Evolutionary conservation across 805 yeast genomes (phyloP), one percentile per base, ranked within the genome.

Genomic region (Lachancea fermentati): DNA sequence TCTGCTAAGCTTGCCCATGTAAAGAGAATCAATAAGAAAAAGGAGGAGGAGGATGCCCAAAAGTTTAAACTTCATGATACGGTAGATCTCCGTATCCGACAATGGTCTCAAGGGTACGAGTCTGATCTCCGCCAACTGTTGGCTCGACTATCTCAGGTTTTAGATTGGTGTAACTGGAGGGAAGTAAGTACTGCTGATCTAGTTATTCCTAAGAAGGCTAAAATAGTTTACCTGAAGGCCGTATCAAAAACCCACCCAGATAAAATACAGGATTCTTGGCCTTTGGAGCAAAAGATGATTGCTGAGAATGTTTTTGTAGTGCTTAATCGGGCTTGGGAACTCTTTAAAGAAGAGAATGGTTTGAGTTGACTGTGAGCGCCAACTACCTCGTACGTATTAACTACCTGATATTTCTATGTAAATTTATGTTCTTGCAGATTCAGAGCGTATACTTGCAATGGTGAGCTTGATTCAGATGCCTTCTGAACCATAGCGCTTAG

Each of bases 211-310:
- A 89, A 88, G 52, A 88, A 85, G 58, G 97, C 88, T 29, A 91
- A 91, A 59, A 67, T 91, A 28, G 69, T 71, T 14, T 93, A 93
- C 32, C 79, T 93, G 88, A 85, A 83, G 61, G 87, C 96, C 4
- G 86, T 93, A 50, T 81, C 97, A 0, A 74, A 78, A 37, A 94
- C 96, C 2, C 93, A 89, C 60, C 79, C 91, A 0, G 99, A 93
- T 61, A 93, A 93, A 60, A 66, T 89, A 17, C 56, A 63, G n/a
- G 61, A 63, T 16, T 76, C 81, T 2, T 37, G 55, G 19, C 66
- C 79, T 5, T 67, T 79, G 4, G 94, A 87, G 52, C 76, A 77
- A 42, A 81, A 82, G 57, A 75, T 91, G 81, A 71, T 91, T 34
- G 93, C 97, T 12, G 91, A 89, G 51, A 79, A 78, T 17, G 91